Percentiles rank a stretch among this genome's conserved stretches.
phyloP scores from a whole-genome alignment of 1,139 yeast genomes.

The Yamadazyma trypodendri region DNA sequence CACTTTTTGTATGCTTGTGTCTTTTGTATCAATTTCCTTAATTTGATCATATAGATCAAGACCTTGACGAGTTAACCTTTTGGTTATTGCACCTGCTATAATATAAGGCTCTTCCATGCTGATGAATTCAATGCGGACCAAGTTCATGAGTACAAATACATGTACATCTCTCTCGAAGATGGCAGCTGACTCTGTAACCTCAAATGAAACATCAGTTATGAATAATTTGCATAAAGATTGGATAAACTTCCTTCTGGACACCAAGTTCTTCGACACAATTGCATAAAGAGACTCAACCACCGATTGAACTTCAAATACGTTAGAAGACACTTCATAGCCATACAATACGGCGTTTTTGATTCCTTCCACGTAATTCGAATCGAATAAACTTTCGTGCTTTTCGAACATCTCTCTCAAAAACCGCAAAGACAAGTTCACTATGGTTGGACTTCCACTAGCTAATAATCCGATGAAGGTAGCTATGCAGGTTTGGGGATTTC shows the following conservation, averaged over 20 bases:
- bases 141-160: slow-evolving; percentile 34
- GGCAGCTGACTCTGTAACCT: slow-evolving; percentile 3
- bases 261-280: slow-evolving; percentile 41
- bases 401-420: slow-evolving; percentile 57
- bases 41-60: slow-evolving; percentile 29
- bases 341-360: slow-evolving; percentile 54
- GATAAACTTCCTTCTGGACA: slow-evolving; percentile 48
- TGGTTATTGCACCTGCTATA: slow-evolving; percentile 17
- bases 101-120: slow-evolving; percentile 41
- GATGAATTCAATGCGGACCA: slow-evolving; percentile 36
- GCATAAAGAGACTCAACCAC: slow-evolving; percentile 36
- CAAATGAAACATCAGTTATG: slow-evolving; percentile 15
- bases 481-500: slow-evolving; percentile 69
- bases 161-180: slow-evolving; percentile 26
- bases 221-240: slow-evolving; percentile 27
- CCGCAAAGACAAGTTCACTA: slow-evolving; percentile 48
- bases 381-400: slow-evolving; percentile 70
- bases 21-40: slow-evolving; percentile 6
- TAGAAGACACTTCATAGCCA: slow-evolving; percentile 26
- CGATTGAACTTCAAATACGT: slow-evolving; percentile 17
- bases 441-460: slow-evolving; percentile 46
- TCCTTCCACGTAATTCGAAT: slow-evolving; percentile 64
- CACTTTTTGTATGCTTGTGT: slow-evolving; percentile 1
- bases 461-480: slow-evolving; percentile 71
- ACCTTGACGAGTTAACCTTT: slow-evolving; percentile 26